phyloP scores from a whole-genome alignment of 2,329 filamentous ascomycete genomes.

The Meredithiella fracta region DNA sequence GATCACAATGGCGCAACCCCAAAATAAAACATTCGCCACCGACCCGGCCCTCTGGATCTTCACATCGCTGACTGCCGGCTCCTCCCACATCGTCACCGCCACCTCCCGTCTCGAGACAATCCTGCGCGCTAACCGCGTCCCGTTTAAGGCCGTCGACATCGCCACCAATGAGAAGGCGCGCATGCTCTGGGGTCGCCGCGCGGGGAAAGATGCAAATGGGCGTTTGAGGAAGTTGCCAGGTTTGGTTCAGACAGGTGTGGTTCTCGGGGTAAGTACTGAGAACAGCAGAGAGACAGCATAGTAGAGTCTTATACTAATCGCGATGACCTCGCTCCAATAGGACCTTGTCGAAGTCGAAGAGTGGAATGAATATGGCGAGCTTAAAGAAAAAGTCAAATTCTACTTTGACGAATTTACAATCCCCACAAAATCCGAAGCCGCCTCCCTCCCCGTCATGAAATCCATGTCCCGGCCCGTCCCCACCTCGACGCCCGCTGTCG shows the following conservation, averaged over 20 bases:
- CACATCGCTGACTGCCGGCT: slow-evolving; percentile 88
- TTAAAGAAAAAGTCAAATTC: slow-evolving; percentile 67
- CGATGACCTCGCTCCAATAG: slow-evolving; percentile 27
- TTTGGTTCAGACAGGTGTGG: slow-evolving; percentile 69
- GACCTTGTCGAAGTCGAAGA: slow-evolving; percentile 91
- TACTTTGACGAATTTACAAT: slow-evolving; percentile 47
- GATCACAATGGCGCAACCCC: slow-evolving; percentile 16
- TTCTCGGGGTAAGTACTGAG: slow-evolving; percentile 57
- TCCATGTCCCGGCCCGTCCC: slow-evolving; percentile 17
- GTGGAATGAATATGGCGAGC: slow-evolving; percentile 97
- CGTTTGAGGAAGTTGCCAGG: slow-evolving; percentile 65
- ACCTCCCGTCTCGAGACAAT: slow-evolving; percentile 94
- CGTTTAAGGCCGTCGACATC: slow-evolving; percentile 82
- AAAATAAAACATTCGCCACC: slow-evolving; percentile 30
- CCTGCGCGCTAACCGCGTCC: slow-evolving; percentile 81
- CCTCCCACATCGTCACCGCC: slow-evolving; percentile 88
- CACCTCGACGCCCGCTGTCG: slow-evolving; percentile 16
- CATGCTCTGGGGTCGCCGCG: slow-evolving; percentile 72
- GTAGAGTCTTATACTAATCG: background rate
- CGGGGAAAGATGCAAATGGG: slow-evolving; percentile 52
- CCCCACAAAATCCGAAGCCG: slow-evolving; percentile 30
- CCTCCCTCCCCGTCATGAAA: slow-evolving; percentile 21
- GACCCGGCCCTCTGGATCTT: slow-evolving; percentile 79
- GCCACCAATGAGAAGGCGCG: slow-evolving; percentile 79
- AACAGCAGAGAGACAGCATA: background rate